Evolutionary conservation across 2,329 filamentous ascomycete species (phyloP).

Genomic region (Gremmenia infestans): DNA sequence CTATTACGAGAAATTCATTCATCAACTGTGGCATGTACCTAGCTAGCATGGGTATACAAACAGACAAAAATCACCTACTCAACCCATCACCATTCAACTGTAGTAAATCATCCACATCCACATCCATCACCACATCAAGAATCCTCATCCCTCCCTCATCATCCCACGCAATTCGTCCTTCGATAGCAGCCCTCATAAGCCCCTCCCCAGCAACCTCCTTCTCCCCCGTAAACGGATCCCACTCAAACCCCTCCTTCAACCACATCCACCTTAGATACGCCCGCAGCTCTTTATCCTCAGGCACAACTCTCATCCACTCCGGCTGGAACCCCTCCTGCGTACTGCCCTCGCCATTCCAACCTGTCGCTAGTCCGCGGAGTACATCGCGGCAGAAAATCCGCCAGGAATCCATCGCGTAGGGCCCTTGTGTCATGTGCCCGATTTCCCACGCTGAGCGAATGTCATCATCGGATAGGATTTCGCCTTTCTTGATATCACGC

Average conservation of each 20-base stretch:
- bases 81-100: too few relatives aligned
- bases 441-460: constrained; percentile 63
- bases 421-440: constrained; percentile 74
- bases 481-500: constrained; percentile 41
- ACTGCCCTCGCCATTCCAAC: constrained; percentile 58
- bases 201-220: constrained; percentile 47
- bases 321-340: constrained; percentile 57
- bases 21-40: too few relatives aligned
- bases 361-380: constrained; percentile 58
- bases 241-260: constrained; percentile 79
- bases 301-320: constrained; percentile 85
- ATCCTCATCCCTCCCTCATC: constrained; percentile 32
- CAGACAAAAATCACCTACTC: too few relatives aligned
- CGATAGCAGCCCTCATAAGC: constrained; percentile 51
- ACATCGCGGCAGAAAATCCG: constrained; percentile 86
- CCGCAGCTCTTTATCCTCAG: constrained; percentile 81
- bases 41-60: too few relatives aligned
- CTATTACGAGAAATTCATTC: too few relatives aligned
- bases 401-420: constrained; percentile 86
- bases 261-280: constrained; percentile 89
- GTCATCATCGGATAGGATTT: constrained; percentile 43
- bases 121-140: constrained; percentile 30
- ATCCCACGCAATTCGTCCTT: constrained; percentile 45
- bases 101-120: background rate
- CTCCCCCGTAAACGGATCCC: constrained; percentile 69